Percentiles rank a stretch among this genome's conserved stretches.
phyloP scores from a whole-genome alignment of 2,329 filamentous ascomycete genomes.

The Colletotrichum tropicicola region DNA sequence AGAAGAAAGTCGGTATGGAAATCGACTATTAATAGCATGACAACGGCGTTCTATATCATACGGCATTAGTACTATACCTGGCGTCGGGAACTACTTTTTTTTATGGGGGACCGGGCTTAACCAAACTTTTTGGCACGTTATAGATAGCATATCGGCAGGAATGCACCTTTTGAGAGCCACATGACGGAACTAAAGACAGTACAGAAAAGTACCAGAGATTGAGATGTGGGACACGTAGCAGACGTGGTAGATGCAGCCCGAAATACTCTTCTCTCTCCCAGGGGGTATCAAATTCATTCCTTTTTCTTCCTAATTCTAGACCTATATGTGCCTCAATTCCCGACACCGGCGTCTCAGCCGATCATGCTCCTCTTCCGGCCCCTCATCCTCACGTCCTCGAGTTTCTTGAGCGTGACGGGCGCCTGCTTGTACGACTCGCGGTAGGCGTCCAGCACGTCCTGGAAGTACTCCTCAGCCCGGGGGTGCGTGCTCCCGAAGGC shows the following conservation, averaged over 20 bases:
- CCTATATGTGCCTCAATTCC: background rate
- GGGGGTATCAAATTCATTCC: constrained; percentile 29
- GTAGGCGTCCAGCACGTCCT: constrained; percentile 79
- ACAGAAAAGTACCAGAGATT: background rate
- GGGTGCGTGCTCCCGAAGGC: constrained; percentile 97
- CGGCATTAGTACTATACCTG: constrained; percentile 30
- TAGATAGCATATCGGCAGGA: constrained; percentile 13
- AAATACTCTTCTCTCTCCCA: background rate
- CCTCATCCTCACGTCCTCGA: constrained; percentile 93
- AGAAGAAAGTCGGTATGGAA: constrained; percentile 13
- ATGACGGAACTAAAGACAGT: background rate
- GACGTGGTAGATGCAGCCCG: constrained; percentile 7
- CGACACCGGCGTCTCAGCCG: constrained; percentile 61
- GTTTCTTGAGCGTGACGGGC: constrained; percentile 75
- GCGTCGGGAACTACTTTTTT: constrained; percentile 12
- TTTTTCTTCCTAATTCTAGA: constrained; percentile 27
- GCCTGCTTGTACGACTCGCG: constrained; percentile 78
- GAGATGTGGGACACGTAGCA: background rate
- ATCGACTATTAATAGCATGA: constrained; percentile 27
- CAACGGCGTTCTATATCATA: constrained; percentile 24
- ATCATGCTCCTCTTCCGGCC: constrained; percentile 98
- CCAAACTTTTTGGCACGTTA: background rate
- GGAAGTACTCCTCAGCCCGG: constrained; percentile 79
- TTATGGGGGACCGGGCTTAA: background rate
- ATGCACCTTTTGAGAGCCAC: constrained; percentile 9